Base-by-base conservation (phyloP, 2,329 filamentous ascomycete genomes). In the Chaetoscypha palmicola region DNA sequence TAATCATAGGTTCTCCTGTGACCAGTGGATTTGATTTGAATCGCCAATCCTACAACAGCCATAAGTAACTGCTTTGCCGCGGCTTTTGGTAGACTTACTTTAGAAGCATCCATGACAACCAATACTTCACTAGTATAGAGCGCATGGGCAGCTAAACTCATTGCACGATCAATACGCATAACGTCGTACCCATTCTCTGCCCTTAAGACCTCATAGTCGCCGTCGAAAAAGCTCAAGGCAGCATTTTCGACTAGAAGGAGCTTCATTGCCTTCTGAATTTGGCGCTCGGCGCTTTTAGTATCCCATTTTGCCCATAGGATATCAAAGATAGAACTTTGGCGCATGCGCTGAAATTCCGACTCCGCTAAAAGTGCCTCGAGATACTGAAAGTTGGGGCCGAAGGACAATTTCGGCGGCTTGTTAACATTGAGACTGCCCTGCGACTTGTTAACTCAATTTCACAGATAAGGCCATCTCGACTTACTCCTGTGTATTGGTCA, bases 141-240 rank as follows among this genome's bases (percentile, higher is more conserved):
- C 16, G 58, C 60, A 50, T 67, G 64, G 7, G 64, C 63, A 11
- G 58, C 62, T 37, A 67, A 55, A 36, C 64, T 66, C 16, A 47
- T 49, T 3, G 45, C 37, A 7, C 64, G 53, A 24, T 52, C 46
- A 19, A 64, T 53, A n/a, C 36, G 41, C 12, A 45, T 33, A 17
- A 48, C 45, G n/a, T 55, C 53, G 36, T 59, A 60, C 3, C 57
- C 61, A 26, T 54, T 44, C 38, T 62, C 61, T 21, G 54, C 56
- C 40, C 59, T 60, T 30, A 65, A 55, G 4, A 60, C 44, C 37
- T 66, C 64, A 19, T 52, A 48, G 1, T 55, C 46, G 12, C 52
- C 51, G 39, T 63, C 55, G 30, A 67, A 59, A 23, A 64, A 49
- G 49, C 64, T 66, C 14, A 66, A 48, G 7, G 61, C 57, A 9